phyloP scores from a whole-genome alignment of 768 basidiomycete species.

The Mycena vitilis region DNA sequence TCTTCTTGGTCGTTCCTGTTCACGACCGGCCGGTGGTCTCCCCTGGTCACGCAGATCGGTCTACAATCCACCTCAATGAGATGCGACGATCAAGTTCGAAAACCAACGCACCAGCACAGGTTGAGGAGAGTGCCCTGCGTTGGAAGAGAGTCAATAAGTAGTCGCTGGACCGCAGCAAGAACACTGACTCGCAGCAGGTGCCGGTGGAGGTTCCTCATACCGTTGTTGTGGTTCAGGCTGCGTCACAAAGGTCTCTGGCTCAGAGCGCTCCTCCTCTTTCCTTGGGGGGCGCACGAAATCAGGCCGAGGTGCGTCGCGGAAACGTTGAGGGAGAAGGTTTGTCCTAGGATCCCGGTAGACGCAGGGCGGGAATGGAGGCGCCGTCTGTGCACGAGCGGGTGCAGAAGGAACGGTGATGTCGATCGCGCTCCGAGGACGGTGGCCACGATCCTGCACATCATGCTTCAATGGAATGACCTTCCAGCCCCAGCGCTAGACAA shows the following conservation, averaged over 20 bases:
- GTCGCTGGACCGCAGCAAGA: background rate
- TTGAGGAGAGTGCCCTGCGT: background rate
- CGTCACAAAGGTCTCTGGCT: background rate
- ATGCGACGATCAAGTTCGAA: background rate
- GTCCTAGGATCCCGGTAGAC: background rate
- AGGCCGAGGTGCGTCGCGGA: background rate
- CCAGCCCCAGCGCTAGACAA: conserved; percentile 57
- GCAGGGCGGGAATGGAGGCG: background rate
- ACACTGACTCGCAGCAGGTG: background rate
- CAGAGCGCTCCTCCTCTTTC: background rate
- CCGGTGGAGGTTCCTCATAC: background rate
- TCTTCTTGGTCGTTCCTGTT: too few species aligned
- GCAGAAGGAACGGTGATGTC: conserved; percentile 12
- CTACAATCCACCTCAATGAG: background rate
- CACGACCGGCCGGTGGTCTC: too few species aligned
- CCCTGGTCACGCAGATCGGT: background rate
- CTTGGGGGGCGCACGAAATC: background rate
- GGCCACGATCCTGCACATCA: conserved; percentile 41
- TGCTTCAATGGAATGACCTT: conserved; percentile 65
- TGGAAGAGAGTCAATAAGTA: background rate
- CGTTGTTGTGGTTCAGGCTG: background rate
- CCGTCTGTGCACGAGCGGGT: conserved; percentile 9
- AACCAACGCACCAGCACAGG: conserved; percentile 6
- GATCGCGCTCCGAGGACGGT: conserved; percentile 32
- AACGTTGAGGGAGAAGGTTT: background rate